Percentiles rank a stretch among this genome's conserved stretches.
These are phyloP conservation scores for Fusarium sterilihyphosum DNA, from an alignment of 2,329 filamentous ascomycete species.

Conservation along the genomic window DNA sequence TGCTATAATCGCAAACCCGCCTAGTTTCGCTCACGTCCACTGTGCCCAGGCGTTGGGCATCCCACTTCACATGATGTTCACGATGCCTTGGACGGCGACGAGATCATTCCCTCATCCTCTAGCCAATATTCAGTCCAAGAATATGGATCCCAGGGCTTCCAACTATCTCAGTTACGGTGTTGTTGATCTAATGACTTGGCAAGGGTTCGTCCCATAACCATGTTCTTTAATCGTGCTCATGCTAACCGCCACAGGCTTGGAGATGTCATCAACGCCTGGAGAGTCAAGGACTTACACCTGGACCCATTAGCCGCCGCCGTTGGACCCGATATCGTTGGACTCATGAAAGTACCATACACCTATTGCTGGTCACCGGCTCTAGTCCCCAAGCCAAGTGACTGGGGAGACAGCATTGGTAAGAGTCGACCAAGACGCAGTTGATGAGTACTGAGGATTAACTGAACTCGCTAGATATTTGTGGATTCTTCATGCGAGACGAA, in stretches of 20 bases:
- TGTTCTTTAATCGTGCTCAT: accelerated
- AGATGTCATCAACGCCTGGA: conserved; percentile 79
- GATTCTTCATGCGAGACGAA: conserved; percentile 79
- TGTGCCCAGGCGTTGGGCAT: conserved; percentile 81
- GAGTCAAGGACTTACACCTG: conserved; percentile 72
- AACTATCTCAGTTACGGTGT: conserved; percentile 84
- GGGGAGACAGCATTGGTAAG: conserved; percentile 71
- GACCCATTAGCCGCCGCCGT: conserved; percentile 81
- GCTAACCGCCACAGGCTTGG: conserved; percentile 58
- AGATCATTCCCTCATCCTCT: conserved; percentile 79
- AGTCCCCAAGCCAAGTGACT: conserved; percentile 73
- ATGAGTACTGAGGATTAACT: background rate
- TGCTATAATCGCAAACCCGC: conserved; percentile 85
- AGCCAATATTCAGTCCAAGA: conserved; percentile 69
- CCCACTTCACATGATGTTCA: conserved; percentile 88
- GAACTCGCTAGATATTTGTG: conserved; percentile 59
- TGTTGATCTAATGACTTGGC: conserved; percentile 89
- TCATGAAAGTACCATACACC: conserved; percentile 77
- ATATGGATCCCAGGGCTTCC: conserved; percentile 69
- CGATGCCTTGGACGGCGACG: conserved; percentile 82
- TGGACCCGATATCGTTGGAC: conserved; percentile 77
- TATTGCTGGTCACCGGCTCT: conserved; percentile 76
- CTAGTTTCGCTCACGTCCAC: conserved; percentile 79
- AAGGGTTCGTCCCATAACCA: conserved; percentile 59
- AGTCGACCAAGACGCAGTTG: accelerated